phyloP scores from a whole-genome alignment of 352 stramenopile genomes.

The Pythium myriotylum region DNA sequence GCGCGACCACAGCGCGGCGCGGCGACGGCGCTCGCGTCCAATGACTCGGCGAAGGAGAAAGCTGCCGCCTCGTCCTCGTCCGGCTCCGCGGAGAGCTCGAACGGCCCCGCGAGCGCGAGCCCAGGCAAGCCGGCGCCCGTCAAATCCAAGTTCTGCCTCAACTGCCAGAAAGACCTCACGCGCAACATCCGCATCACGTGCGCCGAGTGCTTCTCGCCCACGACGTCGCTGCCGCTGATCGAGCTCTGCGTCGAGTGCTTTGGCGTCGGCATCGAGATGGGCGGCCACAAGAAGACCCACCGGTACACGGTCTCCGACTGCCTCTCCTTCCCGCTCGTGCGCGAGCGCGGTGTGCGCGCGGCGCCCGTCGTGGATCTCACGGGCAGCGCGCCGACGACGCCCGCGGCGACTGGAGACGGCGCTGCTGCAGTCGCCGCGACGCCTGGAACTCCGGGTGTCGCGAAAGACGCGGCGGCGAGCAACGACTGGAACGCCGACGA shows the following conservation, averaged over 20 bases:
- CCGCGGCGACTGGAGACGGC: not conserved
- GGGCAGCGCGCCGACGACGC: constrained; percentile 2
- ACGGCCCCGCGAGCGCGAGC: constrained; percentile 2
- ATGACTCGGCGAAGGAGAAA: constrained; percentile 1
- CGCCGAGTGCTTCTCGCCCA: constrained; percentile 56
- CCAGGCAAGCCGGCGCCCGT: constrained; percentile 24
- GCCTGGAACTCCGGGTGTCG: not conserved
- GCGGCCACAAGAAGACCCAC: constrained; percentile 82
- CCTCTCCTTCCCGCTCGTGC: constrained; percentile 74
- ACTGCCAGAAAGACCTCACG: constrained; percentile 85
- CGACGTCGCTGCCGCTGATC: constrained; percentile 47
- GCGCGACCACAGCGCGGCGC: not conserved
- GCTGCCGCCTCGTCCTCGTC: constrained; percentile 1
- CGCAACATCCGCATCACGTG: constrained; percentile 88
- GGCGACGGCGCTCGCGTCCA: not conserved
- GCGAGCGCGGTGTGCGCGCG: constrained; percentile 31
- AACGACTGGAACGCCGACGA: constrained; percentile 94
- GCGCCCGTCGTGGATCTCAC: constrained; percentile 2
- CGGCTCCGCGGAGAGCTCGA: not conserved
- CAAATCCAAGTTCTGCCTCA: constrained; percentile 83
- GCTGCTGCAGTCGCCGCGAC: constrained; percentile 10
- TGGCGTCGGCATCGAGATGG: constrained; percentile 75
- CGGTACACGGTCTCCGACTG: constrained; percentile 84
- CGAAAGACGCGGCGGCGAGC: constrained; percentile 19
- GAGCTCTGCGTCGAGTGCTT: constrained; percentile 97